Evolutionary conservation across 176 grass and related monocot species (phyloP).

Genomic region (Raddia distichophylla): DNA sequence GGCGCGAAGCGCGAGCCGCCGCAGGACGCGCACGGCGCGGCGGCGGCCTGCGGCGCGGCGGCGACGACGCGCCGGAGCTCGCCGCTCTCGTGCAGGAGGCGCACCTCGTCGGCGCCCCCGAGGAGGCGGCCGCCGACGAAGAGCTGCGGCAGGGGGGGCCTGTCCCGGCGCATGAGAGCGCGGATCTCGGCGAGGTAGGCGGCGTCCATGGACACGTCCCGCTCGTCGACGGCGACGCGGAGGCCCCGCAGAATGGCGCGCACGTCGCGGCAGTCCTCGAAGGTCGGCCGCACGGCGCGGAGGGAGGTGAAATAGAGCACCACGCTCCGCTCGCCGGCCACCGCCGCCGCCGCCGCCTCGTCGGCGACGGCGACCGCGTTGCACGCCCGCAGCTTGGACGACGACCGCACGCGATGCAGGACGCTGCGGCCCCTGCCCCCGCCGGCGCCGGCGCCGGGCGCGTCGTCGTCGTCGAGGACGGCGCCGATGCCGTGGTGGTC

Average conservation of each 20-base stretch:
- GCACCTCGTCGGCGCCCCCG: constrained; percentile 76
- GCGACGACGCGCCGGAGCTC: constrained; percentile 69
- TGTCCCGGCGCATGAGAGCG: constrained; percentile 47
- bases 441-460: not conserved
- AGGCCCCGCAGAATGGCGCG: constrained; percentile 67
- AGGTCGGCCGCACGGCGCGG: constrained; percentile 70
- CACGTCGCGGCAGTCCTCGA: constrained; percentile 69
- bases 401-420: constrained; percentile 50
- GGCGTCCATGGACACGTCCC: constrained; percentile 87
- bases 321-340: constrained; percentile 49
- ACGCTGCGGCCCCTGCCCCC: constrained; percentile 3
- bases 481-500: constrained; percentile 48
- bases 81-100: constrained; percentile 73
- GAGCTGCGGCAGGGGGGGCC: constrained; percentile 65
- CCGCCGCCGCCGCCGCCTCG: constrained; percentile 44
- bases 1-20: constrained; percentile 65
- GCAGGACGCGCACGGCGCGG: constrained; percentile 60
- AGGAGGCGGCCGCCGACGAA: constrained; percentile 73
- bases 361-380: constrained; percentile 49
- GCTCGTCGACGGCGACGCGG: constrained; percentile 84
- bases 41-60: constrained; percentile 26
- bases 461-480: constrained; percentile 42
- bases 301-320: constrained; percentile 96
- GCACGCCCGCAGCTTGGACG: constrained; percentile 42
- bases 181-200: constrained; percentile 71